Base-by-base conservation (phyloP, 495 filamentous ascomycete species). In the Aspergillus cavernicola region DNA sequence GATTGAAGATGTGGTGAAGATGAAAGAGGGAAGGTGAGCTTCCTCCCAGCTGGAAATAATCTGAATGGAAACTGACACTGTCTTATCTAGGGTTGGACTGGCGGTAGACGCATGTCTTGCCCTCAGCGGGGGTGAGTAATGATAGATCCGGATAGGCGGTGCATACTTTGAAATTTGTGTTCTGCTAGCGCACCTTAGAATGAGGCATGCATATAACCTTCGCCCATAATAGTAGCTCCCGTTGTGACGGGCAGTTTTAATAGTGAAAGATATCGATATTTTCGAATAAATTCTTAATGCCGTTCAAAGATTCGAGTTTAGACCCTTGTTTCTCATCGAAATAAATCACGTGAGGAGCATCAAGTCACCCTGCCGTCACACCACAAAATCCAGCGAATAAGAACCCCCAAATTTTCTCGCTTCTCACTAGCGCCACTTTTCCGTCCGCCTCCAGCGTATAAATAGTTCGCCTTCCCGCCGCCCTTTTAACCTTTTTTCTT, bases 71-170 rank as follows among this genome's bases (percentile, higher is more conserved):
- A 20, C 15, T 16, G 44, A 35, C 47, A 52, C 64, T 46, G 19
- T 53, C 12, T 32, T 16, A 18, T 40, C 29, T 57, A 95, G 90
- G 69, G 89, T 96, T 57, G 90, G 90, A 20, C 74, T 90, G 33
- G 91, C 91, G 4, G 91, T 96, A 13, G 91, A 96, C 69, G 91
- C 90, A 15, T 96, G 91, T 66, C 82, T 96, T 53, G 89, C 90
- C 46, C 70, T 96, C 41, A 92, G 72, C 36, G 67, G 52, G 20
- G 52, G 73, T 35, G 71, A 75, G 53, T 73, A 15, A 19, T 46
- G 23, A 35, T 24, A 50, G 43, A 50, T 43, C 4, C 12, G 6
- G 37, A 36, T 35, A 35, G 19, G 36, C 36, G 31, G 16, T 31
- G 11, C 31, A 24, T 18, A 11, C 20, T 12, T 18, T 38, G n/a